Evolutionary conservation across 73 alveolate genomes (phyloP).

Genomic region (Paramecium octaurelia): DNA sequence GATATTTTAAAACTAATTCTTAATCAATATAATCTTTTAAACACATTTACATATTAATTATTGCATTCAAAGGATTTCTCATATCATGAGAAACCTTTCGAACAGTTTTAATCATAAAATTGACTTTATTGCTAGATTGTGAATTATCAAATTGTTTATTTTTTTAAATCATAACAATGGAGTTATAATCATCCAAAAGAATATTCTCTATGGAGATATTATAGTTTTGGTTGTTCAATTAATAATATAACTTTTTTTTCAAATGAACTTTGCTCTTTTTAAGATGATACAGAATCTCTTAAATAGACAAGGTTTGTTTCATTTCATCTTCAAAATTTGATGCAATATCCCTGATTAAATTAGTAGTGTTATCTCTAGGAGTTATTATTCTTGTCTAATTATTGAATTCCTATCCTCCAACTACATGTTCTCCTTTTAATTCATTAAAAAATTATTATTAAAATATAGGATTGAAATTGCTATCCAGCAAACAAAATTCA

Average conservation of each 20-base stretch:
- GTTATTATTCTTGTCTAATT: background rate
- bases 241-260: background rate
- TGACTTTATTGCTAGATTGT: background rate
- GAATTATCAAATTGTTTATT: background rate
- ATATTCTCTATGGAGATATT: background rate
- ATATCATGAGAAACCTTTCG: constrained; percentile 48
- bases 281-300: background rate
- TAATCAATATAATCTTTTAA: background rate
- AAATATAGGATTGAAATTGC: background rate
- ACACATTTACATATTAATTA: constrained; percentile 44
- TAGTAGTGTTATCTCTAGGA: background rate
- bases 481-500: background rate
- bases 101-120: constrained; percentile 23
- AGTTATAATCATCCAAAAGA: background rate
- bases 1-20: background rate
- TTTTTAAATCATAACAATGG: background rate
- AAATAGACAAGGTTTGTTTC: background rate
- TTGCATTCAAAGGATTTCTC: constrained; percentile 59
- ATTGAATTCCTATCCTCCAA: background rate
- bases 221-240: background rate
- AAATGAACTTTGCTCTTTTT: background rate
- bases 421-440: background rate
- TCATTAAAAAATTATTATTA: background rate
- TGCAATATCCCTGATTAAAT: background rate
- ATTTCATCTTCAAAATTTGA: background rate